Conservation (phyloP, 192 early-diverging fungal genomes). For the Mortierella alpina region DNA sequence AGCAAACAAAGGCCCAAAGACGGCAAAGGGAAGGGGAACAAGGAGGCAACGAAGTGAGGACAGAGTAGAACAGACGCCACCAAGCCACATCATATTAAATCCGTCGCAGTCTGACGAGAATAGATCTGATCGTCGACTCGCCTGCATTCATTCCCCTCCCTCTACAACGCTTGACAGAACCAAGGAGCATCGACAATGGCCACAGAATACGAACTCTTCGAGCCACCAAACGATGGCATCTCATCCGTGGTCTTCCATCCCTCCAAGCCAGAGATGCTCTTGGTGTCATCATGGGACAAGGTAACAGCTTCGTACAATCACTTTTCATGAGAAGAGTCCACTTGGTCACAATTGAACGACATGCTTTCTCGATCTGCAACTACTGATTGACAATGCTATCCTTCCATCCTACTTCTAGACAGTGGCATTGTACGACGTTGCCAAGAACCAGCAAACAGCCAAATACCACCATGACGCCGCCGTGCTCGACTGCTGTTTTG, state of each 20-base stretch:
- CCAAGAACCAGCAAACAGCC: slow-evolving; percentile 63
- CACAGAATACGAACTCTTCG: slow-evolving; percentile 75
- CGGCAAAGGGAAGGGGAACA: slow-evolving; percentile 13
- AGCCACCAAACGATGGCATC: slow-evolving; percentile 90
- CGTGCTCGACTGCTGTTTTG: slow-evolving; percentile 85
- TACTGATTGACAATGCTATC: not conserved
- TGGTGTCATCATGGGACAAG: slow-evolving; percentile 93
- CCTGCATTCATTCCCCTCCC: no score
- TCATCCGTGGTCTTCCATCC: slow-evolving; percentile 79
- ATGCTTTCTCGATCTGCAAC: not conserved
- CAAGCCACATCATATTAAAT: not conserved
- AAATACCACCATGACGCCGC: slow-evolving; percentile 75
- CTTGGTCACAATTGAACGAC: not conserved
- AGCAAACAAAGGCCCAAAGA: slow-evolving; percentile 20
- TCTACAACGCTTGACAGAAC: no score
- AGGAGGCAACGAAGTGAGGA: not conserved
- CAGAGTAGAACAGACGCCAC: not conserved
- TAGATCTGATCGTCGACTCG: no score
- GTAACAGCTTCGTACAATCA: slow-evolving; percentile 49
- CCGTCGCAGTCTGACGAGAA: no score
- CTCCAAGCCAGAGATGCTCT: slow-evolving; percentile 70
- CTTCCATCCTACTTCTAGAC: slow-evolving; percentile 55
- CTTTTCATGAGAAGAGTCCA: no score
- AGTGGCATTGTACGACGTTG: slow-evolving; percentile 86
- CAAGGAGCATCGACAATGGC: slow-evolving; percentile 21